These are phyloP conservation scores for Colletotrichum caudatum DNA, from an alignment of 2,329 filamentous ascomycete genomes.

Conservation along the genomic window DNA sequence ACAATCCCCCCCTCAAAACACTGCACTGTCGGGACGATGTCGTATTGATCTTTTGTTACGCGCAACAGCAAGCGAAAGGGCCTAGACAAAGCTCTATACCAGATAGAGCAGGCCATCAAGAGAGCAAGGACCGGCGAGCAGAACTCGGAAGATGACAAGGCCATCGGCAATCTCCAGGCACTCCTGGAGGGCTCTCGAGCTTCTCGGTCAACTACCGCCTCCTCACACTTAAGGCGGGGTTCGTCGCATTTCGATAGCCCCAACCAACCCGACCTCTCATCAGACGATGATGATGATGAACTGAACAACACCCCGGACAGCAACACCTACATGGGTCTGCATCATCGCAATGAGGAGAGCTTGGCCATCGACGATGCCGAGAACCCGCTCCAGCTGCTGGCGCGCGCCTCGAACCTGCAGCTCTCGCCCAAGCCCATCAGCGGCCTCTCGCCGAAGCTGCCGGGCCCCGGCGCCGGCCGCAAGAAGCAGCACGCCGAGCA, in stretches of 20 bases:
- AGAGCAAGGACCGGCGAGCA: conserved; percentile 62
- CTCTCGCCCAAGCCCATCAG: conserved; percentile 57
- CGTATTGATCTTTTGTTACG: conserved; percentile 6
- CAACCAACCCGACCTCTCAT: conserved; percentile 48
- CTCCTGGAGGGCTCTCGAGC: conserved; percentile 51
- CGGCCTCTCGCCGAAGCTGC: conserved; percentile 41
- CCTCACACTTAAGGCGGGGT: conserved; percentile 42
- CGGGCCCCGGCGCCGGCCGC: conserved; percentile 31
- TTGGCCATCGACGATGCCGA: conserved; percentile 78
- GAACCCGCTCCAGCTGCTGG: conserved; percentile 79
- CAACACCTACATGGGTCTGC: conserved; percentile 44
- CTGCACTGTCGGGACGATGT: neutral
- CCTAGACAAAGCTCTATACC: conserved; percentile 78
- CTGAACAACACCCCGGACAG: conserved; percentile 47
- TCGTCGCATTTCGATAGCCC: conserved; percentile 42
- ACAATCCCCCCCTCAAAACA: neutral
- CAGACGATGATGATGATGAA: conserved; percentile 51
- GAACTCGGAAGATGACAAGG: conserved; percentile 58
- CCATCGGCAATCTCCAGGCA: conserved; percentile 58
- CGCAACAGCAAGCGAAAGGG: conserved; percentile 76
- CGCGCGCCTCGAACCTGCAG: conserved; percentile 77
- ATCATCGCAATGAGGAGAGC: conserved; percentile 57
- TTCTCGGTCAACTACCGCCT: conserved; percentile 40
- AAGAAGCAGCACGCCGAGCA: conserved; percentile 46
- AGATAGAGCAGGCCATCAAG: conserved; percentile 77